Conservation (phyloP, 805 yeast species). For the Metschnikowia lachancei region DNA sequence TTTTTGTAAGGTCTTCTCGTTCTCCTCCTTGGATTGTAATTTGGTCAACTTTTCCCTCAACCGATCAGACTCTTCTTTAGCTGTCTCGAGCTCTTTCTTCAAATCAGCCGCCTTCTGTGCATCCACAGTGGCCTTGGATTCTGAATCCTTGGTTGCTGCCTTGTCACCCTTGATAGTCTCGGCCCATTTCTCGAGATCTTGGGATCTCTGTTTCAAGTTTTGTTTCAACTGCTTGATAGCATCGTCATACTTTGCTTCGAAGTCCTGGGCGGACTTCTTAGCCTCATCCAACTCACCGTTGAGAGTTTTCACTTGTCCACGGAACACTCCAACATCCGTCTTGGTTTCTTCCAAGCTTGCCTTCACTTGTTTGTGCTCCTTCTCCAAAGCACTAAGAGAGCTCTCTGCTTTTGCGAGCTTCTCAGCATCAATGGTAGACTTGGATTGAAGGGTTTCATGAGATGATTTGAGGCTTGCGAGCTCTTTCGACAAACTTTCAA, state of each 20-base stretch:
- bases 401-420: slow-evolving; percentile 2
- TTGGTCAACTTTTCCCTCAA: slow-evolving; percentile 5
- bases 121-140: not conserved
- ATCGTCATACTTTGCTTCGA: slow-evolving; percentile 3
- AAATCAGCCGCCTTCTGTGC: not conserved
- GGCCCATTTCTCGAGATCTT: slow-evolving; percentile 6
- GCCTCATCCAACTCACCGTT: not conserved
- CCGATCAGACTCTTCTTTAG: slow-evolving; percentile 1
- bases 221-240: slow-evolving; percentile 7
- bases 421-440: not conserved
- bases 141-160: not conserved
- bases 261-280: not conserved
- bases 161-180: not conserved
- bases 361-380: slow-evolving; percentile 6
- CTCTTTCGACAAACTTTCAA: slow-evolving; percentile 5
- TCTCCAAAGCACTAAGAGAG: slow-evolving; percentile 3
- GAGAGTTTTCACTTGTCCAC: slow-evolving; percentile 7
- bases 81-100: slow-evolving; percentile 1
- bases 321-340: slow-evolving; percentile 7
- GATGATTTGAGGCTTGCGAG: slow-evolving; percentile 1
- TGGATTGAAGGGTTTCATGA: slow-evolving; percentile 4
- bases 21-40: slow-evolving; percentile 5
- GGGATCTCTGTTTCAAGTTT: slow-evolving; percentile 4
- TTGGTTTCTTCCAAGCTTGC: slow-evolving; percentile 5
- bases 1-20: slow-evolving; percentile 1